phyloP scores from a whole-genome alignment of 306 rosid genomes.

The Cucumis sativus region Cucumber_9930_V3 NC_026661.2:20198001-20198500 shows the following conservation, averaged over 20 bases:
- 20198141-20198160: constrained; percentile 48
- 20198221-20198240: neutral
- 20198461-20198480: neutral
- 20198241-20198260: neutral
- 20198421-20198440: constrained; percentile 6
- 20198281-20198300: neutral
- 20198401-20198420: neutral
- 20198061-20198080: constrained; percentile 63
- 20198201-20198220: neutral
- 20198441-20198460: constrained; percentile 6
- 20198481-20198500: neutral
- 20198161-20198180: constrained; percentile 23
- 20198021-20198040: constrained; percentile 31
- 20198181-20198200: neutral
- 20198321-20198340: neutral
- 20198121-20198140: constrained; percentile 57
- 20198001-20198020: constrained; percentile 40
- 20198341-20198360: neutral
- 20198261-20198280: neutral
- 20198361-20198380: neutral
- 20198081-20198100: constrained; percentile 66
- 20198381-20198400: neutral
- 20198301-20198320: neutral
- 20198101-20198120: constrained; percentile 45
- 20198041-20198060: constrained; percentile 58